Evolutionary conservation across 2,329 filamentous ascomycete genomes (phyloP).

Genomic region (Cladosporium colombiae): DNA sequence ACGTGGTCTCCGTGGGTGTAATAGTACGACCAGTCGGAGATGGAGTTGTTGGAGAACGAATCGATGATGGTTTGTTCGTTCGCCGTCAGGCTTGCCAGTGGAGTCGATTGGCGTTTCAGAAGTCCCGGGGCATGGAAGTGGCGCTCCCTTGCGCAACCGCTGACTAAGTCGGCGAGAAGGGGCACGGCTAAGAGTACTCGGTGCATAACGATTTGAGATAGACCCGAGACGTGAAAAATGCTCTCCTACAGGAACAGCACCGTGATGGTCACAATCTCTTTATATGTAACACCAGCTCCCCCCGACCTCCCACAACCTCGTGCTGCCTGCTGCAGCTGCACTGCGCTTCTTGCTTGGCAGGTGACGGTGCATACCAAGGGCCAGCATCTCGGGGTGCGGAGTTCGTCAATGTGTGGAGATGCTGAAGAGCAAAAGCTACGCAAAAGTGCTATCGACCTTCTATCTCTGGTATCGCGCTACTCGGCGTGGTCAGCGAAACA

Average conservation of each 20-base stretch:
- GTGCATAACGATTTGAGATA: background rate
- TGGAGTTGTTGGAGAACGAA: slow-evolving; percentile 44
- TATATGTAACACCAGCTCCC: slow-evolving; percentile 2
- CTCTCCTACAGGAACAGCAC: background rate
- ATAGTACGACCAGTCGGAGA: slow-evolving; percentile 37
- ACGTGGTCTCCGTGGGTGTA: slow-evolving; percentile 47
- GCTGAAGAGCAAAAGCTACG: slow-evolving; percentile 1
- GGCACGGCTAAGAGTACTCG: slow-evolving; percentile 7
- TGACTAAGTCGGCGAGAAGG: background rate
- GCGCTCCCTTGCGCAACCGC: slow-evolving; percentile 20
- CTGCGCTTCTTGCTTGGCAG: slow-evolving; percentile 6
- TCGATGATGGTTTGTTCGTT: slow-evolving; percentile 43
- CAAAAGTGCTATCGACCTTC: slow-evolving; percentile 17
- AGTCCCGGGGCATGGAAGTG: slow-evolving; percentile 17
- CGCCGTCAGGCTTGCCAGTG: slow-evolving; percentile 31
- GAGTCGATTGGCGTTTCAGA: slow-evolving; percentile 19
- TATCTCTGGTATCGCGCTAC: slow-evolving; percentile 16
- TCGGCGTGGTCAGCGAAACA: background rate
- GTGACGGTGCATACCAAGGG: slow-evolving; percentile 4
- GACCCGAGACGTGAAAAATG: background rate
- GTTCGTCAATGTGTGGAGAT: slow-evolving; percentile 11
- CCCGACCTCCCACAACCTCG: background rate
- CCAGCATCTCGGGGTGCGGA: slow-evolving; percentile 11
- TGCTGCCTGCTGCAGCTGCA: background rate
- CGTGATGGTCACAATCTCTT: slow-evolving; percentile 7